phyloP scores from a whole-genome alignment of 2,329 filamentous ascomycete species.

The Ambrosiella beaveri region DNA sequence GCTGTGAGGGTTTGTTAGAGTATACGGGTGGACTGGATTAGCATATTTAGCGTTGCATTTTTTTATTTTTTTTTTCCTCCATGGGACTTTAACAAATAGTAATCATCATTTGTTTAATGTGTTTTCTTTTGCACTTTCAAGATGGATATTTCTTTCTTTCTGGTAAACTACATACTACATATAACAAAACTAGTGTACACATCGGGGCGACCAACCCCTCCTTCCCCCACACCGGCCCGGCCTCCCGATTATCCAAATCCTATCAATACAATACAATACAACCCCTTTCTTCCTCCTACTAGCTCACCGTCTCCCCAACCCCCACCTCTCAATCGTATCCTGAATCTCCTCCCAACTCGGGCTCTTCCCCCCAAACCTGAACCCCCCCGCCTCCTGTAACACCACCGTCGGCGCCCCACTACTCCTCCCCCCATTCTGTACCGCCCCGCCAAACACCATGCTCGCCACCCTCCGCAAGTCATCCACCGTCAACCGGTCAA shows the following conservation, averaged over 20 bases:
- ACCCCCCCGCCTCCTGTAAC: conserved; percentile 72
- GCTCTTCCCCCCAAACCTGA: conserved; percentile 27
- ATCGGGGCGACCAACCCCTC: neutral
- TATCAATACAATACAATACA: neutral
- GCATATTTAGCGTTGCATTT: neutral
- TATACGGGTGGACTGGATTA: neutral
- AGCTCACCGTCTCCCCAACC: conserved; percentile 28
- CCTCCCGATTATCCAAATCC: neutral
- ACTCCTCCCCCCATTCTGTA: conserved; percentile 57
- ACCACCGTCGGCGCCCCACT: conserved; percentile 88
- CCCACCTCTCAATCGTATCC: conserved; percentile 67
- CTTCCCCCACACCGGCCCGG: conserved; percentile 6
- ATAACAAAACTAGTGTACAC: conserved; percentile 11
- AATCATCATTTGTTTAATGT: neutral
- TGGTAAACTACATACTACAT: neutral
- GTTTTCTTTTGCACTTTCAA: neutral
- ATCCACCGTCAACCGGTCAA: conserved; percentile 61
- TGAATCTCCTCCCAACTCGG: conserved; percentile 83
- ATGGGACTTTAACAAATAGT: neutral
- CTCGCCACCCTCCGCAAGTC: conserved; percentile 71
- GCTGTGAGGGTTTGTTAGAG: neutral
- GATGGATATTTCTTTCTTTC: neutral
- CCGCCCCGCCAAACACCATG: conserved; percentile 58
- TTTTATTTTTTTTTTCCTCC: neutral
- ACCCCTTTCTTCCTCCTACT: neutral